Evolutionary conservation across 2,329 filamentous ascomycete species (phyloP), one percentile per base, ranked within the genome.

Genomic region (Colletotrichum gigasporum): DNA sequence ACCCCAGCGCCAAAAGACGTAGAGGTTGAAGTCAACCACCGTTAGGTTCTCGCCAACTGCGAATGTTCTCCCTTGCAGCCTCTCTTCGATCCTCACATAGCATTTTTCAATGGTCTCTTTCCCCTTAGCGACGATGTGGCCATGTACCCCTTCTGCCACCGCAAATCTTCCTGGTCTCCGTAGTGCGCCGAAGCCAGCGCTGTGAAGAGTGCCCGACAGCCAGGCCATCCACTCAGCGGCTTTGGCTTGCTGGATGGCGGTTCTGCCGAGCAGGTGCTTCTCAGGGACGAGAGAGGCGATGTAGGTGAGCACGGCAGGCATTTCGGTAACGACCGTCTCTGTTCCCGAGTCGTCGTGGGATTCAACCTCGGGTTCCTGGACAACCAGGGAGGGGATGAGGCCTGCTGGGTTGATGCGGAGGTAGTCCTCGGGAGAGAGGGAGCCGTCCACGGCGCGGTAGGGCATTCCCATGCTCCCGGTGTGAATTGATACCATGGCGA

Each of bases 201-300:
- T 65, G 35, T 79, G 77, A 3, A 78, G 51, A 1, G 73, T 73
- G 0, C 72, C 74, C 2, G 74, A 74, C 1, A 79, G 63, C 68
- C 72, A 78, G 2, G 63, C 65, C 14, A 75, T 35, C 77, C 77
- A 79, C 53, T 79, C 71, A 1, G 67, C 12, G 0, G 72, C 69
- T 35, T 69, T 72, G 2, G 75, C 72, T 0, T 65, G 67, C 3
- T 72, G 68, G 1, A 75, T 11, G 0, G 47, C 2, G 0, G 56
- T 59, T 2, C 47, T n/a, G 0, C 76, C 75, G 0, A 73, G 32
- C 0, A 79, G 60, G 0, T 64, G 48, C 5, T 62, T 20, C 0
- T 68, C 20, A 0, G 70, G 71, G 0, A 71, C 39, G 0, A 76
- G 63, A 0, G 70, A 70, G 3, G 71, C 70, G 47, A 77, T 71